Percentiles rank a stretch among this genome's conserved stretches.
These are phyloP conservation scores for Sporothrix humicola DNA, from an alignment of 2,329 filamentous ascomycete genomes.

Conservation along the genomic window DNA sequence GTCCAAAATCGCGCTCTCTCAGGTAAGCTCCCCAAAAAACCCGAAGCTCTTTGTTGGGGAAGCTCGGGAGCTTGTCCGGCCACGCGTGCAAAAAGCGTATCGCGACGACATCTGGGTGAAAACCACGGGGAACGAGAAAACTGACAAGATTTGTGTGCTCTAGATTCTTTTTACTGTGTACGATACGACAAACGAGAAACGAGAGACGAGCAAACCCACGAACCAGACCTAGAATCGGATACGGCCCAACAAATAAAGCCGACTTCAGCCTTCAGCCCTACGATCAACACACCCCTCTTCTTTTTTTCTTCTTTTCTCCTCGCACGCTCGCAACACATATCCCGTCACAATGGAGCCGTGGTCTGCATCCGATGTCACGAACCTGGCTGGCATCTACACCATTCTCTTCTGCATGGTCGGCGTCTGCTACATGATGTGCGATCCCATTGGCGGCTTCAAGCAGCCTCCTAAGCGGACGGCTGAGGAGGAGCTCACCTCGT, in stretches of 20 bases:
- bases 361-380: constrained; percentile 30
- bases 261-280: neutral
- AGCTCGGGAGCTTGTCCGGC: neutral
- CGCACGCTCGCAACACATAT: neutral
- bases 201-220: neutral
- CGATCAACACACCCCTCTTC: neutral
- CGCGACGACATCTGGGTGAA: neutral
- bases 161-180: neutral
- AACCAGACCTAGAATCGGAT: neutral
- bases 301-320: neutral
- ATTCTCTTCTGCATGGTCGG: constrained; percentile 35
- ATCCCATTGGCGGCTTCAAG: constrained; percentile 35
- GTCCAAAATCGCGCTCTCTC: constrained; percentile 3
- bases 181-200: neutral
- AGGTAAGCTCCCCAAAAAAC: neutral
- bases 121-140: neutral
- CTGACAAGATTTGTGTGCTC: neutral
- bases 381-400: constrained; percentile 35
- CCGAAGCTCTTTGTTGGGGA: neutral
- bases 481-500: neutral
- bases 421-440: constrained; percentile 36
- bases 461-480: constrained; percentile 11
- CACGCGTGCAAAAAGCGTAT: neutral
- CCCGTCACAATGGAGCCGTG: constrained; percentile 26
- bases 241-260: neutral